Evolutionary conservation across 805 yeast genomes (phyloP).

Genomic region (Pichia ethanolica): DNA sequence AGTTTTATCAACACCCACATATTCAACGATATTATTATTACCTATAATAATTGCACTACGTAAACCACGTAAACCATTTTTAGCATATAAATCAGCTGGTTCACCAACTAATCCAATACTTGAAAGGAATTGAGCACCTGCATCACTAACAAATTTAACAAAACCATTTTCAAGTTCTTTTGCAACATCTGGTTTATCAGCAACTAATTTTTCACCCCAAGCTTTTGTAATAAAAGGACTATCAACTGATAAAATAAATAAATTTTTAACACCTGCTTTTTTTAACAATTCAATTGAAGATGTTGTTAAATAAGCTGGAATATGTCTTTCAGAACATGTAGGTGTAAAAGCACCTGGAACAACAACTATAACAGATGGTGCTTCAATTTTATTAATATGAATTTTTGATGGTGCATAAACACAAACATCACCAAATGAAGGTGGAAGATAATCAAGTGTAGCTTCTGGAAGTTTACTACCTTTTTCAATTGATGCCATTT

Average conservation of each 20-base stretch:
- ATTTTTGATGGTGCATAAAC: slow-evolving; percentile 5
- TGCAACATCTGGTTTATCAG: slow-evolving; percentile 13
- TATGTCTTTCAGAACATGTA: slow-evolving; percentile 37
- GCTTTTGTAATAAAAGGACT: slow-evolving; percentile 37
- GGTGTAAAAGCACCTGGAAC: slow-evolving; percentile 49
- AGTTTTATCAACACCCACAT: slow-evolving; percentile 37
- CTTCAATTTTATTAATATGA: neutral
- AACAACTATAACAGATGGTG: slow-evolving; percentile 29
- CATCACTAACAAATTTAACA: slow-evolving; percentile 48
- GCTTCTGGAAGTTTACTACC: slow-evolving; percentile 1
- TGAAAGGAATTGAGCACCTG: slow-evolving; percentile 27
- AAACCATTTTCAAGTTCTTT: slow-evolving; percentile 10
- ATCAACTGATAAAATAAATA: slow-evolving; percentile 34
- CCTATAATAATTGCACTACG: slow-evolving; percentile 71
- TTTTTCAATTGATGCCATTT: neutral
- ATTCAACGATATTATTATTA: slow-evolving; percentile 24
- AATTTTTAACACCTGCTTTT: slow-evolving; percentile 32
- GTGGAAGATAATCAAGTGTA: slow-evolving; percentile 7
- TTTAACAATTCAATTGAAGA: slow-evolving; percentile 27
- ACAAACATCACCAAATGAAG: slow-evolving; percentile 8
- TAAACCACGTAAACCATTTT: slow-evolving; percentile 11
- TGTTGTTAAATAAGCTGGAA: slow-evolving; percentile 32
- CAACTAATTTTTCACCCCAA: slow-evolving; percentile 42
- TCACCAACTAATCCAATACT: slow-evolving; percentile 9
- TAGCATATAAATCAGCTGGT: slow-evolving; percentile 8